A percentile compares a stretch with the other conserved stretches of the same genome.
Evolutionary conservation across 352 stramenopile genomes (phyloP).

Genomic region (Phytophthora tubulina): DNA sequence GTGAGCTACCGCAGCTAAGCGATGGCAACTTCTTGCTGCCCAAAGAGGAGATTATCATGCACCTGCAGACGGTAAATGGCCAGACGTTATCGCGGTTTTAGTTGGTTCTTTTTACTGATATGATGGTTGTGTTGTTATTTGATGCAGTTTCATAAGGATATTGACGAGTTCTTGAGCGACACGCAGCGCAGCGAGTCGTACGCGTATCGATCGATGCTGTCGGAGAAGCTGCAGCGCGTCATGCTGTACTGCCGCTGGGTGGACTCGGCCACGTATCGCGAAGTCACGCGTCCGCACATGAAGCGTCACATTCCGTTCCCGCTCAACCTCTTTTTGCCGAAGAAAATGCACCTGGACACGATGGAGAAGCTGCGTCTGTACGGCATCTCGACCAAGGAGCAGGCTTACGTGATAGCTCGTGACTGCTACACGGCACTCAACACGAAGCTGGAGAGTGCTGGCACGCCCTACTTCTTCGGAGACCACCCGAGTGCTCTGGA

Average conservation of each 20-base stretch:
- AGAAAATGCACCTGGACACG: conserved; percentile 84
- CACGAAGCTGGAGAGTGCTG: conserved; percentile 72
- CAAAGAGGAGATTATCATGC: conserved; percentile 88
- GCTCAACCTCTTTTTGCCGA: conserved; percentile 83
- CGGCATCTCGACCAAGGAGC: conserved; percentile 78
- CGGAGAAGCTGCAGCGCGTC: conserved; percentile 85
- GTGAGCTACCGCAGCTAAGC: conserved; percentile 83
- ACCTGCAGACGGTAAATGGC: conserved; percentile 77
- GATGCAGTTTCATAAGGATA: conserved; percentile 80
- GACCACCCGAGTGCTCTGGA: conserved; percentile 73
- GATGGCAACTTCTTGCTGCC: conserved; percentile 90
- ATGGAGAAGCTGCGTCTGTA: conserved; percentile 65
- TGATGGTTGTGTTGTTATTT: background rate
- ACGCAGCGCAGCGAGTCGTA: conserved; percentile 84
- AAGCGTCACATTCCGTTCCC: conserved; percentile 88
- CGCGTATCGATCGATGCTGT: conserved; percentile 84
- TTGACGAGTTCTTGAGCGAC: conserved; percentile 76
- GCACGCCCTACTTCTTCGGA: conserved; percentile 79
- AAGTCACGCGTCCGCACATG: conserved; percentile 84
- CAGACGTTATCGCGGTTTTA: background rate
- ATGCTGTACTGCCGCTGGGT: conserved; percentile 89
- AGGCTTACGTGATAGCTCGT: conserved; percentile 83
- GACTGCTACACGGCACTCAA: conserved; percentile 90
- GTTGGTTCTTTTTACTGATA: background rate
- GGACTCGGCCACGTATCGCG: conserved; percentile 83